These are phyloP conservation scores for Fusarium succisae DNA, from an alignment of 2,329 filamentous ascomycete species.

Conservation along the genomic window DNA sequence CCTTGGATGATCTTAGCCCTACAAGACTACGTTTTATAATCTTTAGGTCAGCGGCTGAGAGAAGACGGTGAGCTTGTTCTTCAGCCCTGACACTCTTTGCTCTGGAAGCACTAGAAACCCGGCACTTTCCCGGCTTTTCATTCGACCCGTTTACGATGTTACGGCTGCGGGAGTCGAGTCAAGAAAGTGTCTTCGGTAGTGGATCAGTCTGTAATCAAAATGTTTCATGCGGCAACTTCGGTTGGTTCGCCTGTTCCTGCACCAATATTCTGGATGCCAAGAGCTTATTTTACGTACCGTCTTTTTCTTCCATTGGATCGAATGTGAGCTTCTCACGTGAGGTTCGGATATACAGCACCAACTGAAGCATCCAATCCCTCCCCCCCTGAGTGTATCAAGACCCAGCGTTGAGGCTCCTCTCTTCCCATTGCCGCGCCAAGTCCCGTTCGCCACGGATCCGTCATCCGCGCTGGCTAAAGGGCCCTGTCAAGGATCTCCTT, in stretches of 20 bases:
- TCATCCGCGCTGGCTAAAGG: background rate
- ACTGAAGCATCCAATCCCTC: background rate
- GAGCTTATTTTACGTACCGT: background rate
- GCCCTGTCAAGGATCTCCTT: background rate
- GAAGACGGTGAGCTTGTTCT: background rate
- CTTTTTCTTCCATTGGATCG: background rate
- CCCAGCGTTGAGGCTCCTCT: background rate
- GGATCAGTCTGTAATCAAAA: background rate
- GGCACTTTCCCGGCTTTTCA: background rate
- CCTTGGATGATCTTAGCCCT: background rate
- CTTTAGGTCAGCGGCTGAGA: background rate
- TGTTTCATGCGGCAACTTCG: slow-evolving; percentile 18
- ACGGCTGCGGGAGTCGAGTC: background rate
- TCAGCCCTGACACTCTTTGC: background rate
- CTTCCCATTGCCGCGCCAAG: background rate
- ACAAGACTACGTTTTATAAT: background rate
- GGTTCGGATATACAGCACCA: background rate
- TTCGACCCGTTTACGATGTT: background rate
- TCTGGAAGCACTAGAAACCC: background rate
- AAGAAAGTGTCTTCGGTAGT: slow-evolving; percentile 10
- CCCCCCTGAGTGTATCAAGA: background rate
- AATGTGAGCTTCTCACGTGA: background rate
- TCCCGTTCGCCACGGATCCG: slow-evolving; percentile 1
- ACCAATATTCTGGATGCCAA: background rate
- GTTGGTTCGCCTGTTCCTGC: background rate